Evolutionary conservation across 129 eudicot species (phyloP).

Genomic region (Escallonia herrerae): DNA sequence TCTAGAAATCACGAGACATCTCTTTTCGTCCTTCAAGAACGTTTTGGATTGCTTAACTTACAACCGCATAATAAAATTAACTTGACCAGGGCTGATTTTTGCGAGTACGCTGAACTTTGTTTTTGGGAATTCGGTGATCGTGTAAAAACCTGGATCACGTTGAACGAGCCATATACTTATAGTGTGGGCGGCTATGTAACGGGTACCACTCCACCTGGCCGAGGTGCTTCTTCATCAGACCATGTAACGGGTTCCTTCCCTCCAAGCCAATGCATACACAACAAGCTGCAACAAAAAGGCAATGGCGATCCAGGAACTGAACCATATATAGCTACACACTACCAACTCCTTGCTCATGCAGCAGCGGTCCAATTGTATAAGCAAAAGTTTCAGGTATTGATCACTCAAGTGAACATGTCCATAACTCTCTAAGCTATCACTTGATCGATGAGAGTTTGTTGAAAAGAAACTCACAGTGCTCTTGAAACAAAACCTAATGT

Average conservation of each 20-base stretch:
- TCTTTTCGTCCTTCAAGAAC: no score
- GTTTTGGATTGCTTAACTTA: not conserved
- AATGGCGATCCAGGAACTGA: slow-evolving; percentile 24
- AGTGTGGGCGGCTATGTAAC: slow-evolving; percentile 12
- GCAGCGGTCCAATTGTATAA: slow-evolving; percentile 19
- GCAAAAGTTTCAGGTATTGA: slow-evolving; percentile 16
- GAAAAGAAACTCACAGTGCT: not conserved
- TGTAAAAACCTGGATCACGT: slow-evolving; percentile 31
- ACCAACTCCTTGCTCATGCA: slow-evolving; percentile 30
- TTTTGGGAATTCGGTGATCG: slow-evolving; percentile 50
- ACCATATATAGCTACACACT: slow-evolving; percentile 23
- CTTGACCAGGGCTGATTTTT: slow-evolving; percentile 37
- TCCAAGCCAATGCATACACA: not conserved
- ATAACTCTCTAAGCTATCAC: not conserved
- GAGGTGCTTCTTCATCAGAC: slow-evolving; percentile 15
- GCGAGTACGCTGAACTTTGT: slow-evolving; percentile 55
- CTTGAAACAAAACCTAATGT: not conserved
- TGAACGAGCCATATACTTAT: slow-evolving; percentile 23
- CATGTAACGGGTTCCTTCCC: not conserved
- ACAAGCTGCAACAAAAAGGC: not conserved
- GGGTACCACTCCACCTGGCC: slow-evolving; percentile 22
- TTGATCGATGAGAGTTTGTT: not conserved
- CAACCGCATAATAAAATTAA: no score
- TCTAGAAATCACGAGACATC: not conserved
- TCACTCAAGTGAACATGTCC: not conserved